Percentiles rank a stretch among this genome's conserved stretches.
Evolutionary conservation across 2,329 filamentous ascomycete species (phyloP).

Genomic region (Trichophaea hybrida): DNA sequence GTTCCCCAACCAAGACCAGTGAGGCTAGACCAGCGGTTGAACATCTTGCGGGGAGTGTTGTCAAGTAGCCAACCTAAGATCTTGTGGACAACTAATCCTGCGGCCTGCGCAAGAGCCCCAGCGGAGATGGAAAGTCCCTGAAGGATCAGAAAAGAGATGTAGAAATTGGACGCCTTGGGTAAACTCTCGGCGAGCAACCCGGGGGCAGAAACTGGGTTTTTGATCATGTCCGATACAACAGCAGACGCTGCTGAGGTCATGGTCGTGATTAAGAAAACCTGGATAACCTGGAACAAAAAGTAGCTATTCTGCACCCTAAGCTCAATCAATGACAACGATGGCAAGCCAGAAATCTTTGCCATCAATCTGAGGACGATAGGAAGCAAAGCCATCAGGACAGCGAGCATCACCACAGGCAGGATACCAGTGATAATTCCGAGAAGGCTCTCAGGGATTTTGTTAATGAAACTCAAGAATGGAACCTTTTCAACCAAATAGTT

Average conservation of each 20-base stretch:
- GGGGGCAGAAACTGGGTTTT: conserved; percentile 48
- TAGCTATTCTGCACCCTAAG: conserved; percentile 82
- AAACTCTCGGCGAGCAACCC: conserved; percentile 56
- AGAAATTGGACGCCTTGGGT: conserved; percentile 81
- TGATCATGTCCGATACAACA: conserved; percentile 48
- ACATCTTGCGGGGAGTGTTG: conserved; percentile 65
- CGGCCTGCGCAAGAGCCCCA: conserved; percentile 57
- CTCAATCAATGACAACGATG: conserved; percentile 66
- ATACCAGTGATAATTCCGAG: conserved; percentile 74
- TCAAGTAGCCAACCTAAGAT: conserved; percentile 61
- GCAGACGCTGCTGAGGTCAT: conserved; percentile 61
- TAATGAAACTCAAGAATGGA: conserved; percentile 59
- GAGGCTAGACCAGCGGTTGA: conserved; percentile 59
- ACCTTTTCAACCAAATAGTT: conserved; percentile 48
- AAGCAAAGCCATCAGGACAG: conserved; percentile 73
- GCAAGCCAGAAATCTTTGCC: conserved; percentile 67
- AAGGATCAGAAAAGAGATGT: conserved; percentile 86
- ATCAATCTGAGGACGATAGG: conserved; percentile 65
- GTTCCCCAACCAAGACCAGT: conserved; percentile 71
- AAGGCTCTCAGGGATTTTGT: conserved; percentile 53
- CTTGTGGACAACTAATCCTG: conserved; percentile 58
- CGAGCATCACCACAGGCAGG: conserved; percentile 61
- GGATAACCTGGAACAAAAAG: conserved; percentile 79
- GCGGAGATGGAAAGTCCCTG: conserved; percentile 73
- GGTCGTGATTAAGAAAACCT: conserved; percentile 82